Base-by-base conservation (phyloP, 768 basidiomycete genomes). In the Pisolithus orientalis region DNA sequence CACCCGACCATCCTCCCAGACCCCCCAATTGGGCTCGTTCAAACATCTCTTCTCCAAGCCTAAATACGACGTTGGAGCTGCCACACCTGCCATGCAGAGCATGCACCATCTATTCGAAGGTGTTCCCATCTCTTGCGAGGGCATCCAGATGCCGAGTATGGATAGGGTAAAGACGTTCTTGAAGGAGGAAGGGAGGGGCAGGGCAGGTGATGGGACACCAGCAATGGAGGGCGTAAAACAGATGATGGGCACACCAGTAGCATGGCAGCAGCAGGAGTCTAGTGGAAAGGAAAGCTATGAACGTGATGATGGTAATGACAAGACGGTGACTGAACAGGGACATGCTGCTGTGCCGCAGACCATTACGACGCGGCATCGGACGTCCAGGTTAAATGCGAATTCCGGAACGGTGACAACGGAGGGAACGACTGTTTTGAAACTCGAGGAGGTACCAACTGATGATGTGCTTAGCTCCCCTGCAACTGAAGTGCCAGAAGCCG, bases 131-230 rank as follows among this genome's bases (percentile, higher is more conserved):
- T 3, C n/a, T 29, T 7, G 28, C 7, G 28, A 29, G 47, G 51
- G 54, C 7, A 52, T 42, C 5, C 55, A 63, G 45, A n/a, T n/a
- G n/a, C 71, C 75, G 49, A 55, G 54, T 45, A 58, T 71, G 59
- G 63, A 66, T 31, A 72, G 71, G 11, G 53, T 72, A 37, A 57
- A 61, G 31, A 64, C 60, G 42, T 58, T 73, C 59, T 71, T 66
- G 55, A 21, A 53, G 55, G 16, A 16, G 49, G 34, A 49, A 11
- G 8, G 32, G 39, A n/a, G n/a, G n/a, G n/a, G n/a, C 16, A 50
- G 46, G 9, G 54, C 58, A 29, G 28, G 28, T 24, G 46, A 53
- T 32, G 61, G 59, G n/a, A 65, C 62, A 6, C 64, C 63, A 1
- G 49, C 54, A 10, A 60, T 64, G 42, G 63, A 70, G 48, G 66